Evolutionary conservation across 179 eudicot species (phyloP), one percentile per base, ranked within the genome.

Genomic region (Beta lomatogona): DNA sequence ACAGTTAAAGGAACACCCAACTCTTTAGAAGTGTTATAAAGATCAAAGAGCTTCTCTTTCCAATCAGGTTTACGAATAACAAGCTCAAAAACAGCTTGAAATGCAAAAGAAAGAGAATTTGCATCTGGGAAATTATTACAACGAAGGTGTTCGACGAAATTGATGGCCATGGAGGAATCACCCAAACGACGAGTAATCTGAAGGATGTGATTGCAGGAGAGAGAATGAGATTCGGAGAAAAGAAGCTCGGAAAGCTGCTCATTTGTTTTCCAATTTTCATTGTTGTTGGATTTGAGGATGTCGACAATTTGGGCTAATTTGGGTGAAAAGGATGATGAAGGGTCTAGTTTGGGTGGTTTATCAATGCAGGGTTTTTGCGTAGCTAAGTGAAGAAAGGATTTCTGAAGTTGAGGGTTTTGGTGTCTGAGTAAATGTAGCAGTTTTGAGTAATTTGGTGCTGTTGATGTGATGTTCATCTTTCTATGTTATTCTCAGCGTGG

Each of bases 21-120:
- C 71, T 85, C 85, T 41, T 77, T 88, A 5, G 89, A 80, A 57
- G 59, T 21, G 4, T 73, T 11, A 46, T 86, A 58, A 4, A 94
- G 80, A 52, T 86, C 85, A 69, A 76, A 71, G 13, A 91, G 81
- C 82, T 78, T 86, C 13, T 77, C 71, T 22, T 52, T 81, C 7
- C 82, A 48, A 50, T 82, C 18, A 22, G 88, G 60, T 77, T 89
- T 89, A 1, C 80, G 82, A 80, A 44, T 14, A 41, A 87, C 91
- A 58, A 86, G 92, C 83, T 94, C 94, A 77, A 89, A 85, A 6
- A 87, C 80, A 72, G 87, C 94, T 73, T 94, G 91, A 50, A 89
- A 90, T 14, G 85, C 82, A 63, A 44, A 77, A 31, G 94, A 87
- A n/a, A 89, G 74, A 7, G 77, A 77, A 18, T 44, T 19, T 10